Evolutionary conservation across 352 stramenopile species (phyloP).

Genomic region (Phytophthora gonapodyides): DNA sequence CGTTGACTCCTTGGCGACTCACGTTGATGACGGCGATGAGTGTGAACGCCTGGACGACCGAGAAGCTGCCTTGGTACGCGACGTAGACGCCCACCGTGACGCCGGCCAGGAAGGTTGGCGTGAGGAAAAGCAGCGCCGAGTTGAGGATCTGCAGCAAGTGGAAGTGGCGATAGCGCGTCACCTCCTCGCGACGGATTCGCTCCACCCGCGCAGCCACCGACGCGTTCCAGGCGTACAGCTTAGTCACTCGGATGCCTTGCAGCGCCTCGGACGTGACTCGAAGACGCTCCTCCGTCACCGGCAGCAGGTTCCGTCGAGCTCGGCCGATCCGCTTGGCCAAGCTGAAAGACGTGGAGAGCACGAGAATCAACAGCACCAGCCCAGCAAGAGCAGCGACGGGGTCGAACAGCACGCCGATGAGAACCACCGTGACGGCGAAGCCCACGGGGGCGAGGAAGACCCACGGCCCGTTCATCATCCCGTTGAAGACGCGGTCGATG

Average conservation of each 20-base stretch:
- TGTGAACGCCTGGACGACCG: constrained; percentile 54
- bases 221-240: constrained; percentile 88
- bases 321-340: constrained; percentile 6
- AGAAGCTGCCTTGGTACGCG: constrained; percentile 35
- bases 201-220: constrained; percentile 46
- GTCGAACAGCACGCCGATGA: constrained; percentile 31
- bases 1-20: constrained; percentile 18
- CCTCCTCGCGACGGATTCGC: constrained; percentile 44
- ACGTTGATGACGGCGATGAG: constrained; percentile 45
- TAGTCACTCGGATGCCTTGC: constrained; percentile 84
- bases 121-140: constrained; percentile 54
- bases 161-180: constrained; percentile 52
- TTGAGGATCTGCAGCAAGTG: constrained; percentile 61
- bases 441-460: constrained; percentile 17
- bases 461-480: constrained; percentile 26
- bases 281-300: constrained; percentile 66
- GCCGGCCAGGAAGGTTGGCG: constrained; percentile 42
- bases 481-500: constrained; percentile 30
- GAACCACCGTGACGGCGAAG: constrained; percentile 23
- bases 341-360: constrained; percentile 9
- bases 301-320: constrained; percentile 17
- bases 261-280: constrained; percentile 93
- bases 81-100: constrained; percentile 48
- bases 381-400: constrained; percentile 3
- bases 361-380: constrained; percentile 13